Evolutionary conservation across 2,329 filamentous ascomycete genomes (phyloP).

Genomic region (Venturia pyrina): DNA sequence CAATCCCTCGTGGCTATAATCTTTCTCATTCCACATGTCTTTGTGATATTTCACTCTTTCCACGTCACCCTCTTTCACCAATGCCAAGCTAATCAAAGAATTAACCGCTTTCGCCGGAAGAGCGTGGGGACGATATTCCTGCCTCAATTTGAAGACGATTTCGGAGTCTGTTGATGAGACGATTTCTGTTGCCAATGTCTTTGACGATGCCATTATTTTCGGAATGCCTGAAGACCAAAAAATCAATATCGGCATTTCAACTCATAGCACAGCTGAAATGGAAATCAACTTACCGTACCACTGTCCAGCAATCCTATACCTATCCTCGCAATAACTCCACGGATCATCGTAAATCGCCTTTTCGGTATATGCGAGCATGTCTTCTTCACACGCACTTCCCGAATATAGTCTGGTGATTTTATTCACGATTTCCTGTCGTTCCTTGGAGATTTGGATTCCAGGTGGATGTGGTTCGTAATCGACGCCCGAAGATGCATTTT

Average conservation of each 20-base stretch:
- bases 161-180: conserved; percentile 28
- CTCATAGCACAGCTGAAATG: too few species aligned
- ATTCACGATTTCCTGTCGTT: conserved; percentile 32
- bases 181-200: conserved; percentile 33
- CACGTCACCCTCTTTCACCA: conserved; percentile 25
- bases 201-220: conserved; percentile 29
- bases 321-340: conserved; percentile 39
- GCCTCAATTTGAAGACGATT: conserved; percentile 39
- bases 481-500: conserved; percentile 22
- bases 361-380: conserved; percentile 40
- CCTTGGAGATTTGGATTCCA: conserved; percentile 23
- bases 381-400: conserved; percentile 36
- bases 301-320: conserved; percentile 42
- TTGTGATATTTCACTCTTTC: conserved; percentile 37
- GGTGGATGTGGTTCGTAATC: conserved; percentile 26
- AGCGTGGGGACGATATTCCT: conserved; percentile 36
- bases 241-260: too few species aligned
- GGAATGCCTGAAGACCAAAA: conserved; percentile 25
- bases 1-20: conserved; percentile 37
- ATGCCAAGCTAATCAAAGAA: conserved; percentile 29
- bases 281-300: conserved; percentile 31
- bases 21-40: conserved; percentile 41
- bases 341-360: conserved; percentile 39
- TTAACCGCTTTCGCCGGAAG: conserved; percentile 31
- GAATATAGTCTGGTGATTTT: conserved; percentile 36